phyloP scores from a whole-genome alignment of 352 stramenopile species.

The Globisporangium paroecandrum region DNA sequence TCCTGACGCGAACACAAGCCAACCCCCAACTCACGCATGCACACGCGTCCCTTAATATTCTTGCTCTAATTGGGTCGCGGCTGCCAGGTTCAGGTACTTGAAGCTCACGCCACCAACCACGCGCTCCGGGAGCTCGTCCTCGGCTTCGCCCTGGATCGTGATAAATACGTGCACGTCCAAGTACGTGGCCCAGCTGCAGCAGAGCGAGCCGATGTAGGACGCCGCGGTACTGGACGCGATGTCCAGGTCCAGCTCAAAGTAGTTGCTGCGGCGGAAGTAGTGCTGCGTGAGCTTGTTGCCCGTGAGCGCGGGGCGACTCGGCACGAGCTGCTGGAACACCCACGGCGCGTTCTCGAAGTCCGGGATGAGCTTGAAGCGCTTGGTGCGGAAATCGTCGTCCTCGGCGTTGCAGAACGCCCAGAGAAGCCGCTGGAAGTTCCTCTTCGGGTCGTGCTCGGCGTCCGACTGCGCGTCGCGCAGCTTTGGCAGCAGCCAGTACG shows the following conservation, averaged over 20 bases:
- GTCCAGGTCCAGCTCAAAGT: constrained; percentile 88
- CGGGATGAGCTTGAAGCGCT: constrained; percentile 90
- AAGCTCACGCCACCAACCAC: constrained; percentile 59
- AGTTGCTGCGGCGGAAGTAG: constrained; percentile 78
- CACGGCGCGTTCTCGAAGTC: constrained; percentile 80
- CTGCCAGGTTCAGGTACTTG: constrained; percentile 58
- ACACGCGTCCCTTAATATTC: background rate
- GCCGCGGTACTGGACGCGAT: constrained; percentile 73
- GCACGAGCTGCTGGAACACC: constrained; percentile 78
- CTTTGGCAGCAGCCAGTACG: constrained; percentile 66
- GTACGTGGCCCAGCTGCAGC: constrained; percentile 66
- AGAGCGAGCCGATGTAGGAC: constrained; percentile 76
- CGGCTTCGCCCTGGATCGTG: constrained; percentile 64
- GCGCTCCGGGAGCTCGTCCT: constrained; percentile 72
- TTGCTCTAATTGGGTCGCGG: constrained; percentile 38
- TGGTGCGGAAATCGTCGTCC: constrained; percentile 52
- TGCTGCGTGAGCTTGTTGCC: constrained; percentile 85
- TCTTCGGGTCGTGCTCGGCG: constrained; percentile 13
- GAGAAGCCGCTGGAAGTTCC: constrained; percentile 62
- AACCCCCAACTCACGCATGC: background rate
- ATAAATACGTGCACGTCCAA: constrained; percentile 82
- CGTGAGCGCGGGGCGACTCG: constrained; percentile 79
- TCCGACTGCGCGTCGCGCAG: constrained; percentile 16
- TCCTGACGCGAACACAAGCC: background rate
- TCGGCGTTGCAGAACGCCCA: constrained; percentile 45